Evolutionary conservation across 2,329 filamentous ascomycete genomes (phyloP), one percentile per base, ranked within the genome.

Genomic region (Paramyrothecium roridum): DNA sequence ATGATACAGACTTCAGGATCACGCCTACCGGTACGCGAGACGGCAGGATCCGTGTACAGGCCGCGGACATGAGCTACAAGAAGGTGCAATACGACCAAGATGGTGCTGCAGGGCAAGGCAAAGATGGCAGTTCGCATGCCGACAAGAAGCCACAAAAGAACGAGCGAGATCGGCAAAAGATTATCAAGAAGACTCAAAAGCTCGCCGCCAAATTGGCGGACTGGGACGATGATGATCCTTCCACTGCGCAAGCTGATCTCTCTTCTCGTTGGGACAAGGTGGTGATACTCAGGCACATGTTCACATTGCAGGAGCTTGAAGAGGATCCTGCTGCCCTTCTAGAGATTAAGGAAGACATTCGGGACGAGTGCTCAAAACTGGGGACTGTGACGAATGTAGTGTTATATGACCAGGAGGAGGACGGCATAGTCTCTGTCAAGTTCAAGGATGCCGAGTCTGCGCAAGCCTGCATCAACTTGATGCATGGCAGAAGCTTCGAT

Each of bases 301-400:
- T 99, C 73, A 96, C 91, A 1, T 79, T 93, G 46, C 70, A 87
- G 58, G 91, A 96, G 74, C 80, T 98, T 23, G 87, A 92, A 63
- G 90, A 96, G 67, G 93, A 98, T 65, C 86, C 90, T 2, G 86
- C 86, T 1, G 90, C 89, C 1, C 82, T 96, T 57, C 78, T 96
- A 40, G 93, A 98, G 59, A 96, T 98, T 75, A 96, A 96, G 69
- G 89, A 96, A 70, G 95, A 99, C 68, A 90, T 98, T 54, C 84
- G 90, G 48, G 91, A 96, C 52, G 93, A 96, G 73, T 96, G 91
- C 70, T 81, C 84, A 56, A 96, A 96, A 73, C 78, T 95, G 16
- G 95, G 95, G 3, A 81, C 87, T 22, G 91, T 98, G 37, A 96
- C 92, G 33, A 97, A 96, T 67, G 90, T 98, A 45, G 87, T 95